phyloP scores from a whole-genome alignment of 2,329 filamentous ascomycete species.

The Botrytis fragariae region DNA sequence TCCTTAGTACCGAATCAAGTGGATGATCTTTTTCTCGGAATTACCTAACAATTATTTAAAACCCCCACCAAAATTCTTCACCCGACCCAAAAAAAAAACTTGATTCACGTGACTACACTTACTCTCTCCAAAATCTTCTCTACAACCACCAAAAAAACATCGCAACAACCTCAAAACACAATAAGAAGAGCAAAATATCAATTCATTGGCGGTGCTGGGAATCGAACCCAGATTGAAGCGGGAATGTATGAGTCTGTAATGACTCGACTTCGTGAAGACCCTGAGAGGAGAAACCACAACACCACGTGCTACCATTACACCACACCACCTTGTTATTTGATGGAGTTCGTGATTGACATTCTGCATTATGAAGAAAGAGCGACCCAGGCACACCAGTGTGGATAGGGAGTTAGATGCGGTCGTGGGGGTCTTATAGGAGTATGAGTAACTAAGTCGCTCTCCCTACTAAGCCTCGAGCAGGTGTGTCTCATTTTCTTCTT shows the following conservation, averaged over 20 bases:
- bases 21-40: background rate
- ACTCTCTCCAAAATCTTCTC: background rate
- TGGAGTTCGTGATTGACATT: fast-evolving
- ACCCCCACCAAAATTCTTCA: background rate
- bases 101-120: background rate
- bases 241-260: background rate
- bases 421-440: background rate
- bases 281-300: constrained; percentile 13
- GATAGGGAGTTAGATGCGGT: background rate
- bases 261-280: constrained; percentile 5
- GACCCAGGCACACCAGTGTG: background rate
- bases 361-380: fast-evolving
- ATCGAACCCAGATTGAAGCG: constrained; percentile 18
- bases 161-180: background rate
- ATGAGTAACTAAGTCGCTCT: background rate
- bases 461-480: background rate
- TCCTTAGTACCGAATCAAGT: background rate
- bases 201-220: background rate
- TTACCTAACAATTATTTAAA: background rate
- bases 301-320: constrained; percentile 18
- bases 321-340: constrained; percentile 8
- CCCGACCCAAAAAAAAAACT: background rate
- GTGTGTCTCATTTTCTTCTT: background rate
- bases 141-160: background rate
- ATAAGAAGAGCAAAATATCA: background rate